Percentiles rank a stretch among this genome's conserved stretches.
Evolutionary conservation across 164 flowering plant genomes (phyloP).

Genomic region (Stephania cephalantha): DNA sequence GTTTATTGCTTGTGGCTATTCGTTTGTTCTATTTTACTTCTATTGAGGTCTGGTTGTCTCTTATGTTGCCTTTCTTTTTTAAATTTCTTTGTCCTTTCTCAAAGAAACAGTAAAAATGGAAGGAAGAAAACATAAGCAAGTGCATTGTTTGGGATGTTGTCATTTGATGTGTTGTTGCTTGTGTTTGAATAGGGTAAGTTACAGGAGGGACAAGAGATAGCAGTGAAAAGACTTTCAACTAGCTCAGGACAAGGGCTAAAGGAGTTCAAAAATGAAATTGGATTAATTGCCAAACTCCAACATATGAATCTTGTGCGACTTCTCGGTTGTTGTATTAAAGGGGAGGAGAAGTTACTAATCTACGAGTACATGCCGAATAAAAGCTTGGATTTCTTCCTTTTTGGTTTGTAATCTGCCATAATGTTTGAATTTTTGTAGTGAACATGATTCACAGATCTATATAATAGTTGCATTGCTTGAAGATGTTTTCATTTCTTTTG

Average conservation of each 20-base stretch:
- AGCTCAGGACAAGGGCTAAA: conserved; percentile 14
- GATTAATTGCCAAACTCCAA: conserved; percentile 14
- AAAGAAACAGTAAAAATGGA: too few species aligned
- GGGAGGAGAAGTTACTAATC: conserved; percentile 14
- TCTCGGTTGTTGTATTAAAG: conserved; percentile 11
- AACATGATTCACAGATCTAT: not conserved
- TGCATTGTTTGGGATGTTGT: too few species aligned
- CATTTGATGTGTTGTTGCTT: not conserved
- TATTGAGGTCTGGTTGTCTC: too few species aligned
- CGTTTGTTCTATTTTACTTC: too few species aligned
- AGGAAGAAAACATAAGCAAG: too few species aligned
- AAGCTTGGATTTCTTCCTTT: conserved; percentile 15
- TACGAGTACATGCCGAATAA: conserved; percentile 16
- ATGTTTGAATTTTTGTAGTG: not conserved
- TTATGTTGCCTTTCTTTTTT: too few species aligned
- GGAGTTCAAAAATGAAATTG: conserved; percentile 15
- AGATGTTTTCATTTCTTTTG: not conserved
- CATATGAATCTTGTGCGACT: conserved; percentile 16
- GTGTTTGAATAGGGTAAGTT: not conserved
- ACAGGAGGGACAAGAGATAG: conserved; percentile 7
- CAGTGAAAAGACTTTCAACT: conserved; percentile 12
- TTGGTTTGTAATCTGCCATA: conserved; percentile 1
- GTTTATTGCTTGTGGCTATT: too few species aligned
- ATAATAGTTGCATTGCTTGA: not conserved
- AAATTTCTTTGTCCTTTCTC: too few species aligned